These are phyloP conservation scores for Backusella tarrabulga DNA, from an alignment of 192 early-diverging fungal genomes.

Conservation along the genomic window DNA sequence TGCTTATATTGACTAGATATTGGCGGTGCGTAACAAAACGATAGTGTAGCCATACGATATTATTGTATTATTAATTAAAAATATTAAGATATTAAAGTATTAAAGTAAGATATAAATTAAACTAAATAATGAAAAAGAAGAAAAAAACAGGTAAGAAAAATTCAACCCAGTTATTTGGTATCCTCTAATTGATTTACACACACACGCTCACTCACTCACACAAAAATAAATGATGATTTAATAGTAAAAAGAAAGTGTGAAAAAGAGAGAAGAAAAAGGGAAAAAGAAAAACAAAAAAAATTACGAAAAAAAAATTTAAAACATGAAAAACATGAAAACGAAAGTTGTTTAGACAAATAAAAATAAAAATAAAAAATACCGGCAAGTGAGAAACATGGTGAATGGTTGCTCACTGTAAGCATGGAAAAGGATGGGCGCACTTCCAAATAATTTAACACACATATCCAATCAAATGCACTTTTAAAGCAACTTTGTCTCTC, in stretches of 20 bases:
- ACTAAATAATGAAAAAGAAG: conserved; percentile 1
- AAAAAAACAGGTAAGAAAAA: not conserved
- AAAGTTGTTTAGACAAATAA: conserved; percentile 13
- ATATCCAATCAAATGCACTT: not conserved
- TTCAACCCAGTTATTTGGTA: not conserved
- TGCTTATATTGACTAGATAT: conserved; percentile 30
- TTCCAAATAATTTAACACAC: not conserved
- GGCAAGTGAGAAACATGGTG: conserved; percentile 16
- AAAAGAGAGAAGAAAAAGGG: not conserved
- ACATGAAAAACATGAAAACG: not conserved
- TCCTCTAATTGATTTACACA: not conserved
- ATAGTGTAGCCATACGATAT: conserved; percentile 10
- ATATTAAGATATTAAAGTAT: conserved; percentile 1
- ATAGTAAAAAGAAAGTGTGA: not conserved
- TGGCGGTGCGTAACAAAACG: conserved; percentile 31
- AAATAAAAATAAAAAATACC: not conserved
- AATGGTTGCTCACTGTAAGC: not conserved
- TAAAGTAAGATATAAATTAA: not conserved
- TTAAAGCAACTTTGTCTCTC: not conserved
- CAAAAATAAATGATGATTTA: not conserved
- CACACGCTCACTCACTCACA: not conserved
- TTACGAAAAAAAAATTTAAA: conserved; percentile 2
- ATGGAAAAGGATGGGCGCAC: not conserved
- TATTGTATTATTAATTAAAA: not conserved
- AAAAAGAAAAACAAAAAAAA: not conserved